Evolutionary conservation across 495 filamentous ascomycete genomes (phyloP).

Genomic region (Talaromyces trachyspermus): DNA sequence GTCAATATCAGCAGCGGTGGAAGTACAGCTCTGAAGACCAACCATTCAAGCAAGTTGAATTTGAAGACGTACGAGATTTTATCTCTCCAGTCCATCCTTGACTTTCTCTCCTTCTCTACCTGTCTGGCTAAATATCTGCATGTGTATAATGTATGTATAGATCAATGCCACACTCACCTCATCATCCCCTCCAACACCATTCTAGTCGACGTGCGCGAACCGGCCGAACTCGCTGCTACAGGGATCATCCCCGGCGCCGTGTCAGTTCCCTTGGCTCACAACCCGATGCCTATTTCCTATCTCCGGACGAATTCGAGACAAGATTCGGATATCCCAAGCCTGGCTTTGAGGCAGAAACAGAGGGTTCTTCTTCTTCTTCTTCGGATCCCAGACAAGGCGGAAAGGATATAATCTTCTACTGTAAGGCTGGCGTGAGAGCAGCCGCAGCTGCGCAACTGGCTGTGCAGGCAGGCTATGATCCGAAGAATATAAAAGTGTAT

Average conservation of each 20-base stretch:
- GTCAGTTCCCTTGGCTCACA: constrained; percentile 72
- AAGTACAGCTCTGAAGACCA: constrained; percentile 20
- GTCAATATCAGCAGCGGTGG: neutral
- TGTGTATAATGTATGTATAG: constrained; percentile 15
- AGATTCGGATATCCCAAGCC: constrained; percentile 43
- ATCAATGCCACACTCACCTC: constrained; percentile 32
- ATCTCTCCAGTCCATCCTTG: neutral
- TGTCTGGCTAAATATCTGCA: neutral
- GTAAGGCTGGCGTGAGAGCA: constrained; percentile 81
- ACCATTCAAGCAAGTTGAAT: constrained; percentile 28
- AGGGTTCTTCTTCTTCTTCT: too few relatives aligned
- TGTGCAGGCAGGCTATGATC: constrained; percentile 63
- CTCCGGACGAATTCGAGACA: constrained; percentile 62
- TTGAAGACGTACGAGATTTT: constrained; percentile 32
- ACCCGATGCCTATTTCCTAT: constrained; percentile 71
- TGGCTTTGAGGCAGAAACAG: constrained; percentile 10
- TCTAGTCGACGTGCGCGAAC: constrained; percentile 75
- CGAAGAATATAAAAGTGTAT: constrained; percentile 70
- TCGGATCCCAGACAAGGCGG: too few relatives aligned
- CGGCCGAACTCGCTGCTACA: constrained; percentile 57
- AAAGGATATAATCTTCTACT: constrained; percentile 76
- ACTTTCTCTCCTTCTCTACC: neutral
- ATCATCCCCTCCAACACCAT: constrained; percentile 22
- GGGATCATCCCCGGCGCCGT: constrained; percentile 74
- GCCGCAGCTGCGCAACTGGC: constrained; percentile 75